Conservation (phyloP, 306 rosid genomes). For the Parietaria judaica region DNA sequence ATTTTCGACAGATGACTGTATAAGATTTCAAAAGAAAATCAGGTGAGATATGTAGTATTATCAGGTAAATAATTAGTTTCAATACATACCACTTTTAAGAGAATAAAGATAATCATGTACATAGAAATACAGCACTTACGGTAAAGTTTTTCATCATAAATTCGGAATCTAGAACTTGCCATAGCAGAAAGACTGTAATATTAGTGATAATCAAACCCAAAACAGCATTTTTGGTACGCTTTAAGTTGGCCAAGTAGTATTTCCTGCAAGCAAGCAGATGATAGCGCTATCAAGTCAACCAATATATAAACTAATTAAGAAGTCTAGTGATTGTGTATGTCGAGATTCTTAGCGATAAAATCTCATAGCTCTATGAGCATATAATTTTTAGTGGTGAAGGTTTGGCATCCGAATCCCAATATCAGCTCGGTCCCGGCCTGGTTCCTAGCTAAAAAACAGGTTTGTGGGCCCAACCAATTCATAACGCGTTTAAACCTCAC, state of each 20-base stretch:
- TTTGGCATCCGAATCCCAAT: too few relatives aligned
- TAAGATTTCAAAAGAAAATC: slow-evolving; percentile 24
- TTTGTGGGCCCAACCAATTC: too few relatives aligned
- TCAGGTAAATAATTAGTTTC: background rate
- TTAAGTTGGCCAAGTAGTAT: slow-evolving; percentile 40
- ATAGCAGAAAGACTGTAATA: slow-evolving; percentile 55
- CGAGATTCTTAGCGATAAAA: too few relatives aligned
- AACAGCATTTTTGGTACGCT: slow-evolving; percentile 33
- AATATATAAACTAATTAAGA: too few relatives aligned
- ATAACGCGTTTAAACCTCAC: too few relatives aligned
- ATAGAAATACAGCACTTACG: slow-evolving; percentile 31
- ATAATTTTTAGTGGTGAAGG: too few relatives aligned
- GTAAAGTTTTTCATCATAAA: slow-evolving; percentile 73
- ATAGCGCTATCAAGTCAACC: too few relatives aligned
- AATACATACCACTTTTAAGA: background rate
- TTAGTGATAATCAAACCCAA: slow-evolving; percentile 70
- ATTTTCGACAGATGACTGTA: slow-evolving; percentile 70
- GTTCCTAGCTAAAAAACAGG: too few relatives aligned
- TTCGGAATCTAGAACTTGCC: slow-evolving; percentile 40
- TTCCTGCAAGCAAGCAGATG: slow-evolving; percentile 41
- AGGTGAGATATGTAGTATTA: slow-evolving; percentile 9
- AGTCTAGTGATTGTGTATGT: too few relatives aligned
- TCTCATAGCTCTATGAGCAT: too few relatives aligned
- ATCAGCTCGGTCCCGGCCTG: too few relatives aligned
- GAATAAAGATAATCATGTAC: too few relatives aligned